Base-by-base conservation (phyloP, 495 filamentous ascomycete genomes). In the Neurospora africana region DNA sequence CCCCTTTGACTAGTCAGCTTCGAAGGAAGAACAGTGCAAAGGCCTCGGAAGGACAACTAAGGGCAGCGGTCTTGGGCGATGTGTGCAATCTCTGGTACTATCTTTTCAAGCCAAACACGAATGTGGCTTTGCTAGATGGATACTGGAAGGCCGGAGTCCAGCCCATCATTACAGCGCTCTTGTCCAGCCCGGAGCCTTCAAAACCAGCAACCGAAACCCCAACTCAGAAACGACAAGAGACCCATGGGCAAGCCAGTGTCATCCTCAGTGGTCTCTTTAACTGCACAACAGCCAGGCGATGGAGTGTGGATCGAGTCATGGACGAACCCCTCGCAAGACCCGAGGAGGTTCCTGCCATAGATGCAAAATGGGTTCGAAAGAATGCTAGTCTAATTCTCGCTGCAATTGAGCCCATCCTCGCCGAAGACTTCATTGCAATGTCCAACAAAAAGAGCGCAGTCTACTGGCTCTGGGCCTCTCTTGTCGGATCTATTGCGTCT, bases 31-130 rank as follows among this genome's bases (percentile, higher is more conserved):
- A 84, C 35, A 83, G 79, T 5, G 86, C 86, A 13, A 90, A 87
- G 71, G 82, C 85, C 17, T 82, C 85, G 6, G 85, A 88, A 35
- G 83, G 27, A 10, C 30, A 88, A 27, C 79, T 87, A 8, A 86
- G 87, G 13, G 87, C 88, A 68, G 82, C 89, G 1, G 88, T 91
- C 19, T 75, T 93, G 40, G 85, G 86, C 2, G 91, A 90, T 43
- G 89, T 95, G 71, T 91, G 90, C 76, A 91, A 90, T 68, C 83
- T 98, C 0, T 85, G 97, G 2, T 97, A 98, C 80, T 98, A 97
- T 77, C 84, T 91, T 2, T 90, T 98, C 72, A 89, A 89, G 30
- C 93, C 95, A 5, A 88, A 85, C 19, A 84, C 88, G 8, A 81
- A 85, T 21, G 77, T 82, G 19, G 80, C 84, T 19, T 88, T 92